Evolutionary conservation across 2,329 filamentous ascomycete species (phyloP), one percentile per base, ranked within the genome.

Genomic region (Zasmidium cellare): DNA sequence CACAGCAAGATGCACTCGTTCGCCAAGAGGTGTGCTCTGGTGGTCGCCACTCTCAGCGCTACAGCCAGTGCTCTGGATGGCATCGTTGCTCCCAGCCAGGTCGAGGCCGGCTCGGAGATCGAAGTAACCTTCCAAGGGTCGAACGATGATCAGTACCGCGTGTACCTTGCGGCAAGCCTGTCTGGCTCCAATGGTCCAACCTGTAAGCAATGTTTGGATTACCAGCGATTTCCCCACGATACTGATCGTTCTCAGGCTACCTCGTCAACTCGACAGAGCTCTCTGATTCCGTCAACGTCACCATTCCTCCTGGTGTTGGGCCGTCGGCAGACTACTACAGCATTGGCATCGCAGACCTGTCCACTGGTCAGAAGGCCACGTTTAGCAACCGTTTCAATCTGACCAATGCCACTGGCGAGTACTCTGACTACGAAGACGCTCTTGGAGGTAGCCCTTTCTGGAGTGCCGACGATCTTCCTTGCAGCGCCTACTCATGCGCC

Each of bases 151-250:
- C 55, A 63, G 31, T 74, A 70, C 63, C 64, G 71, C 46, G 63
- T 74, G 49, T 74, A 71, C 58, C 69, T 75, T 20, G 69, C 70
- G 19, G 71, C 69, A 18, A 65, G 67, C 1, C 65, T 72, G 11
- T 61, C 71, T 6, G 71, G 70, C 46, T 67, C 60, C 56, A 67
- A 68, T 25, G 71, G 71, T 6, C 72, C 71, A 23, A 66, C 65
- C 9, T 75, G 70, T 69, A 60, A 20, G 60, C 51, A 31, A 41
- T 9, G 3, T 3, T 11, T 9, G 23, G 2, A 11, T 1, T 20
- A 1, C 9, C n/a, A 16, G 3, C 19, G 23, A 12, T 31, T 22
- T n/a, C 20, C 11, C 9, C 9, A 46, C 48, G 18, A 24, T 20
- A 11, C 48, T 56, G 12, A 53, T 38, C 38, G 9, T 31, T 16